phyloP scores from a whole-genome alignment of 441 rosid species.

The Daphne laureola region DNA sequence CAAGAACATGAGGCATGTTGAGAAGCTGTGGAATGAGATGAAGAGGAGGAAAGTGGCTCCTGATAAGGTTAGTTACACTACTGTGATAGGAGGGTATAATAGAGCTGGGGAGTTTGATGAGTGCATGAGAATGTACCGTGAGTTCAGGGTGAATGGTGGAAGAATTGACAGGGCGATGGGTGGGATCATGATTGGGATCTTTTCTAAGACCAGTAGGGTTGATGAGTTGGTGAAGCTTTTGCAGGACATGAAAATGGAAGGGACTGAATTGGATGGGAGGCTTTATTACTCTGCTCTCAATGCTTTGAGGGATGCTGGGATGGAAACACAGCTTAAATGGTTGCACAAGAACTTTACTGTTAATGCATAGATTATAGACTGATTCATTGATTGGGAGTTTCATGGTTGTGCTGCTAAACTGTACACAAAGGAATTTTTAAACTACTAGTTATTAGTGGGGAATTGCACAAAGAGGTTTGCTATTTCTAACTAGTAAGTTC shows the following conservation, averaged over 20 bases:
- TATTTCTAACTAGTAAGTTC: no score
- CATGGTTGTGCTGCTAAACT: no score
- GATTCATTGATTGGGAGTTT: no score
- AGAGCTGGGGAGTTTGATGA: constrained; percentile 52
- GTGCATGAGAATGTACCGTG: constrained; percentile 48
- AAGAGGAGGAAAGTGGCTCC: constrained; percentile 56
- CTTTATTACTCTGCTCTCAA: constrained; percentile 55
- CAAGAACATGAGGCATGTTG: constrained; percentile 54
- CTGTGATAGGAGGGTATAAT: constrained; percentile 55
- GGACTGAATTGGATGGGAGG: constrained; percentile 55
- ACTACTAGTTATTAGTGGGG: no score
- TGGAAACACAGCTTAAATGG: constrained; percentile 53
- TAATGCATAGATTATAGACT: background rate
- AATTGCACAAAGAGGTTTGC: no score
- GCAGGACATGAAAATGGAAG: constrained; percentile 56
- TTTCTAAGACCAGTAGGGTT: constrained; percentile 56
- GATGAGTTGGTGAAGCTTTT: constrained; percentile 70
- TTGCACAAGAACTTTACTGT: constrained; percentile 46
- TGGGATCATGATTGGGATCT: constrained; percentile 76
- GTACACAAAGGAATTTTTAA: no score
- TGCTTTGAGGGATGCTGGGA: constrained; percentile 77
- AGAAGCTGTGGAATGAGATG: constrained; percentile 86
- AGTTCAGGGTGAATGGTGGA: constrained; percentile 54
- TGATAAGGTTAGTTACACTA: constrained; percentile 71
- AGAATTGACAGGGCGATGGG: constrained; percentile 62